Evolutionary conservation across 2,329 filamentous ascomycete genomes (phyloP).

Genomic region (Penicillium sclerotigenum): DNA sequence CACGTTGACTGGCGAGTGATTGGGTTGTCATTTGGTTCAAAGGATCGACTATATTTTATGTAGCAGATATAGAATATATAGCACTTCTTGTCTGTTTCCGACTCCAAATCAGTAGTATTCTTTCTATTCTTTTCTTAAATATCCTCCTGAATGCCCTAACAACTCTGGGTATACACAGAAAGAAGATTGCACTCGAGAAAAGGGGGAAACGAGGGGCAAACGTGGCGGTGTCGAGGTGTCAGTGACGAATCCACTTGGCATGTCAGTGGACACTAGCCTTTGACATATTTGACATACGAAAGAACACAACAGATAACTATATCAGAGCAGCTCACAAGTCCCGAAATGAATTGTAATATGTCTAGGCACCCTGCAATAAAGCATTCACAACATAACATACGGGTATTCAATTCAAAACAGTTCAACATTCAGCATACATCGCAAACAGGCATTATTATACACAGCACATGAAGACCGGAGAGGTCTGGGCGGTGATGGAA

Average conservation of each 20-base stretch:
- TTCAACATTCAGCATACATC: slow-evolving; percentile 4
- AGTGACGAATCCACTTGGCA: slow-evolving; percentile 7
- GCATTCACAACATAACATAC: slow-evolving; percentile 5
- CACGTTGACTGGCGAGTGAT: background rate
- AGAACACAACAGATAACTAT: background rate
- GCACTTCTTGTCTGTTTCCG: background rate
- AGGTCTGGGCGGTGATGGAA: slow-evolving; percentile 16
- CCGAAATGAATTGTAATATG: background rate
- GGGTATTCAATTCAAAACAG: slow-evolving; percentile 21
- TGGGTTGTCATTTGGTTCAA: background rate
- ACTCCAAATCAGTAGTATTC: background rate
- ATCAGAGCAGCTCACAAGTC: background rate
- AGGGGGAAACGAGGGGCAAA: slow-evolving; percentile 9
- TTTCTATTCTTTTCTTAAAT: background rate
- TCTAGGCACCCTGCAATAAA: slow-evolving; percentile 6
- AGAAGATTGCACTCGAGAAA: background rate
- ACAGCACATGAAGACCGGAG: slow-evolving; percentile 18
- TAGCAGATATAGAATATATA: background rate
- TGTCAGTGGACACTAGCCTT: background rate
- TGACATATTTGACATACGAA: background rate
- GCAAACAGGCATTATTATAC: slow-evolving; percentile 23
- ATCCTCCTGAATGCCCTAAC: background rate
- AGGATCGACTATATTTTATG: background rate
- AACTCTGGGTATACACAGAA: too few relatives aligned
- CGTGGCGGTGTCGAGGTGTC: slow-evolving; percentile 12